Evolutionary conservation across 2,329 filamentous ascomycete genomes (phyloP), one percentile per base, ranked within the genome.

Genomic region (Ambrosiella xylebori): DNA sequence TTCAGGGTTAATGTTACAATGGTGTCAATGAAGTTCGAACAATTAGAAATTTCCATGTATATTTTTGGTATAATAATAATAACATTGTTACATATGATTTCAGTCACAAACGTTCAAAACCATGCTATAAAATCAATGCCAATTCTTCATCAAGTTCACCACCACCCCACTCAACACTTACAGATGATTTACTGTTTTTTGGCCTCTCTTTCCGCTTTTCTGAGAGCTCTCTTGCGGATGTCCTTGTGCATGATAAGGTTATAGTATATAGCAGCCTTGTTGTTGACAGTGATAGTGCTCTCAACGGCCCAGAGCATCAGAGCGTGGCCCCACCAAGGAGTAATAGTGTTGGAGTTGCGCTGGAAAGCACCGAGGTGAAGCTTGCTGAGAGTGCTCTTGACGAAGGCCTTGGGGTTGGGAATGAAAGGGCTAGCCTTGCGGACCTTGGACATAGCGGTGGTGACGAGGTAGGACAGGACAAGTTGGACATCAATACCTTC

Each of bases 361-460:
- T 94, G 87, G 64, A 86, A 87, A 35, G 50, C 52, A 61, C 88
- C 86, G 58, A 79, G 80, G 53, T 91, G 91, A 65, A 98, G 78
- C 76, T 93, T 95, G 62, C 78, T 73, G 60, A 98, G 74, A 0
- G 85, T 81, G 6, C 86, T 75, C 65, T 79, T 80, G 59, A 98
- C 93, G 69, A 97, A 97, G 57, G 77, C 74, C 68, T 84, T 85
- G 12, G 91, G 86, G 60, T 78, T 88, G 8, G 93, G 93, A 51
- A 97, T 85, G 59, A 89, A 74, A 51, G 83, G 71, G 62, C 80
- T 91, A 0, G 88, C 75, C 59, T 84, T 85, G 65, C 88, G 85
- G 65, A 98, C 82, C 78, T 98, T 98, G 72, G 86, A 91, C 93
- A 98, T 98, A 66, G 91, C 88, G 0, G 88, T 91, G 3, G 89